These are phyloP conservation scores for Kazachstania viticola DNA, from an alignment of 805 yeast species.

Conservation along the genomic window DNA sequence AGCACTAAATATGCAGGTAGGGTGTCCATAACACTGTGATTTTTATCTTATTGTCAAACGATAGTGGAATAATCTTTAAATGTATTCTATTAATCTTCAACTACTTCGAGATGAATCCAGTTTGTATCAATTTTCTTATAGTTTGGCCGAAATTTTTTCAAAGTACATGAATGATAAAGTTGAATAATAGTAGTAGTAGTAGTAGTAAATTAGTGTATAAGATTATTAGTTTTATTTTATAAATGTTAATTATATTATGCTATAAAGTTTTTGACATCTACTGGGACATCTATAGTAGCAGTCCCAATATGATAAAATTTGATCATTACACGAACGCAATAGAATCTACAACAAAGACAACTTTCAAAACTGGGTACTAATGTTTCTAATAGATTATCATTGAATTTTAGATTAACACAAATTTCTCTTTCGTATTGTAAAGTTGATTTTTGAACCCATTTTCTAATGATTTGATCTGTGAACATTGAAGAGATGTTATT, in stretches of 20 bases:
- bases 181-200: too few relatives aligned
- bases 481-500: constrained; percentile 10
- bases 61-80: too few relatives aligned
- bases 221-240: too few relatives aligned
- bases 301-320: constrained; percentile 18
- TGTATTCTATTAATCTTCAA: too few relatives aligned
- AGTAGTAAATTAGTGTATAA: too few relatives aligned
- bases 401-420: constrained; percentile 7
- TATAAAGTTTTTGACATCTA: constrained; percentile 7
- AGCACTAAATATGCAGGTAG: constrained; percentile 3
- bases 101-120: too few relatives aligned
- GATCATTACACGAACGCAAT: constrained; percentile 33
- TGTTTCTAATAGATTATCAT: constrained; percentile 28
- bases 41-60: too few relatives aligned
- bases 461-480: constrained; percentile 15
- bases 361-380: constrained; percentile 37
- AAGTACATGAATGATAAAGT: too few relatives aligned
- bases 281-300: constrained; percentile 8
- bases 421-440: constrained; percentile 25
- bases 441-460: constrained; percentile 24
- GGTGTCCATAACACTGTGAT: not conserved
- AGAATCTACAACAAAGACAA: constrained; percentile 36
- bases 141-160: too few relatives aligned
- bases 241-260: too few relatives aligned
- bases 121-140: too few relatives aligned